Conservation (phyloP, 176 grass and related monocot genomes). For the Chrysopogon serrulatus region DNA sequence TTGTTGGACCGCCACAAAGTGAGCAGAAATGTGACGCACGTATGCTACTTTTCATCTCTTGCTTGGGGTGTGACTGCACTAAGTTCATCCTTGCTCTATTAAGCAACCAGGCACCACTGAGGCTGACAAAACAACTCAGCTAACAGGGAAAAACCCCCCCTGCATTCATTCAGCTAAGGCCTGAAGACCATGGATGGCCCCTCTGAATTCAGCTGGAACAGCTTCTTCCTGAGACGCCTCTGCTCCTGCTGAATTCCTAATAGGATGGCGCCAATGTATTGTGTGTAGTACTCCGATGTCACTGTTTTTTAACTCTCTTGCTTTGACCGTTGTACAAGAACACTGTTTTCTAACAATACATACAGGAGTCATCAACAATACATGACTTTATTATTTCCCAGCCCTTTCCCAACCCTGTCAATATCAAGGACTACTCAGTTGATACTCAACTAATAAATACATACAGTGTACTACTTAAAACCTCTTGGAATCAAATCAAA, state of each 20-base stretch:
- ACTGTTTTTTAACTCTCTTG: slow-evolving; percentile 16
- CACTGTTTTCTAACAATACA: no score
- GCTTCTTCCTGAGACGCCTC: slow-evolving; percentile 47
- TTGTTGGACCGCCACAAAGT: not conserved
- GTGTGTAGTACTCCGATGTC: not conserved
- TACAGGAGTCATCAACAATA: no score
- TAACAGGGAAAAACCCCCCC: slow-evolving; percentile 34
- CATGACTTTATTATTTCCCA: not conserved
- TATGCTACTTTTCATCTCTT: not conserved
- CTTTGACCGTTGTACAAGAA: not conserved
- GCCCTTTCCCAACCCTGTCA: not conserved
- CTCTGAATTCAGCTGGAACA: slow-evolving; percentile 35
- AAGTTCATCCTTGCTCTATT: not conserved
- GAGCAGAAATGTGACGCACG: not conserved
- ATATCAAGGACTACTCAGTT: not conserved
- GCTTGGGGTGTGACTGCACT: not conserved
- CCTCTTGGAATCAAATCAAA: slow-evolving; percentile 8
- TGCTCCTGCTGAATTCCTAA: slow-evolving; percentile 46
- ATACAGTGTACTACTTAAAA: no score
- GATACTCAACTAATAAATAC: not conserved
- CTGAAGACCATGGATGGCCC: not conserved
- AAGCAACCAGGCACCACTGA: slow-evolving; percentile 39
- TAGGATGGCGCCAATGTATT: slow-evolving; percentile 15
- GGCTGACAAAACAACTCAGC: slow-evolving; percentile 50
- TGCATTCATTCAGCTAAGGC: slow-evolving; percentile 25